Evolutionary conservation across 768 basidiomycete genomes (phyloP), one percentile per base, ranked within the genome.

Genomic region (Sporobolomyces roseus): DNA sequence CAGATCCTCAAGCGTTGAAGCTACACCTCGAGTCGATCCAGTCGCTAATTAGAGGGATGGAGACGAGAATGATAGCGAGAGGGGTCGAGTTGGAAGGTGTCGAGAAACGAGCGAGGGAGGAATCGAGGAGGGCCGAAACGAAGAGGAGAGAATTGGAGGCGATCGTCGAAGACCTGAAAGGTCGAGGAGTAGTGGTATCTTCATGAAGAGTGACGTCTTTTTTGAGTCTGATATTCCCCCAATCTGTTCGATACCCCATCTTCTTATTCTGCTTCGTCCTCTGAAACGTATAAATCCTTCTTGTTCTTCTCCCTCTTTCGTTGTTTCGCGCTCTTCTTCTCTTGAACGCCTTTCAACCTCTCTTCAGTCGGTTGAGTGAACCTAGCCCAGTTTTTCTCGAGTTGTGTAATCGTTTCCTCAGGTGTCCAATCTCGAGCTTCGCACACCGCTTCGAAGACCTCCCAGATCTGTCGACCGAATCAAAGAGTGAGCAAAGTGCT

Each of bases 301-400:
- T 38, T 10, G 13, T 43, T 41, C 23, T 45, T 51, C 51, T 69
- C 63, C 16, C 25, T 13, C 46, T 60, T 64, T 21, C 19, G 19
- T 43, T 69, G 14, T 59, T 53, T 27, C 6, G 30, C 46, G n/a
- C 52, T 52, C 38, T 50, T 62, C 43, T 29, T 35, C 46, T 50
- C 23, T 33, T 23, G 2, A 10, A 29, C 12, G 3, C 17, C 9
- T 41, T 27, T 35, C 1, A 49, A 51, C 12, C 68, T 58, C 30
- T 65, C 63, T 3, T 49, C 56, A 1, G 29, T 1, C 0, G 67
- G 67, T 29, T n/a, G 33, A 4, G 60, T 61, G 58, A 54, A 69
- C n/a, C 63, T 27, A 9, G 10, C 75, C 89, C 89, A 93, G 68
- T 93, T 93, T 63, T 79, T 79, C 77, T 88, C 83, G 62, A 93